phyloP scores from a whole-genome alignment of 352 stramenopile species.

The Phytophthora macrochlamydospora region DNA sequence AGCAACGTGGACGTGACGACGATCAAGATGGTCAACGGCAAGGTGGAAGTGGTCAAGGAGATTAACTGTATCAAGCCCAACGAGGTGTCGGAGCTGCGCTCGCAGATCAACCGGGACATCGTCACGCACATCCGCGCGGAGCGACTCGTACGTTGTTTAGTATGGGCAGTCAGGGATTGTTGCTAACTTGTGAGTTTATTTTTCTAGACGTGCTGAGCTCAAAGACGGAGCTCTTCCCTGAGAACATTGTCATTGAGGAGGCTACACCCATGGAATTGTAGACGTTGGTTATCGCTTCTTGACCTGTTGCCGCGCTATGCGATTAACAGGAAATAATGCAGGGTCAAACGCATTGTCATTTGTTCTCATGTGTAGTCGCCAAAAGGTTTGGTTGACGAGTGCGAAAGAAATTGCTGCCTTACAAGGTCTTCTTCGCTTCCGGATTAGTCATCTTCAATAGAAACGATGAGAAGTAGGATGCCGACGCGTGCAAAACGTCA shows the following conservation, averaged over 20 bases:
- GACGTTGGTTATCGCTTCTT: conserved; percentile 25
- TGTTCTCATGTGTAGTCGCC: too few species aligned
- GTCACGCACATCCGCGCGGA: conserved; percentile 81
- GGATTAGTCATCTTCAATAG: too few species aligned
- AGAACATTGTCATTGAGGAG: conserved; percentile 70
- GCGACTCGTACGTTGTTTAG: conserved; percentile 65
- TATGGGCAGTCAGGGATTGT: too few species aligned
- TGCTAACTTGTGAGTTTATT: background rate
- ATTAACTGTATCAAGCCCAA: conserved; percentile 95
- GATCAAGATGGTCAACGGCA: conserved; percentile 91
- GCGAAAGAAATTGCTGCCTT: conserved; percentile 20
- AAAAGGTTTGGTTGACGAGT: background rate
- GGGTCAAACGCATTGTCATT: too few species aligned
- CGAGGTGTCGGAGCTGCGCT: conserved; percentile 88
- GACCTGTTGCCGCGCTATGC: conserved; percentile 16
- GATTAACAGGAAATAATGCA: conserved; percentile 1
- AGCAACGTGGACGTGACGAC: conserved; percentile 97
- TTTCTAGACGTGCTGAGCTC: conserved; percentile 66
- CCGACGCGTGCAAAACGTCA: too few species aligned
- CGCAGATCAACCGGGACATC: conserved; percentile 84
- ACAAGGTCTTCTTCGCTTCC: too few species aligned
- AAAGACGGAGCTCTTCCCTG: conserved; percentile 74
- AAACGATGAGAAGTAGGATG: too few species aligned
- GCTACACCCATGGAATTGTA: conserved; percentile 83
- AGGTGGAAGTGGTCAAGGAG: conserved; percentile 87